A percentile compares a stretch with the other conserved stretches of the same genome.
phyloP scores from a whole-genome alignment of 2,329 filamentous ascomycete species.

The Plectosphaerella cucumerina region DNA sequence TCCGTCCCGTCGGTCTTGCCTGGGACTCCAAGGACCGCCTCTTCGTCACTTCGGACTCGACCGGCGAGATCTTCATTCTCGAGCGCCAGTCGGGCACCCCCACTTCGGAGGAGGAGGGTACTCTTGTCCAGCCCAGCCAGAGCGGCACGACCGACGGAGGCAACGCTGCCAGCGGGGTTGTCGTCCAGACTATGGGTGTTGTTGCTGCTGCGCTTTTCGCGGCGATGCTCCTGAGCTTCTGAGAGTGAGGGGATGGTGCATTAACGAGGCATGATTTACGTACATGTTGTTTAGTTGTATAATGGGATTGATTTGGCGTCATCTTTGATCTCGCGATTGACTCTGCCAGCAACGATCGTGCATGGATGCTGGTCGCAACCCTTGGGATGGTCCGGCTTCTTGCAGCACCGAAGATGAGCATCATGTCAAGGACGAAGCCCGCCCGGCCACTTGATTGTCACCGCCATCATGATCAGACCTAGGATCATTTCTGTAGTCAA shows the following conservation, averaged over 20 bases:
- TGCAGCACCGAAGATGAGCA: too few species aligned
- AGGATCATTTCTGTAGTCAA: too few species aligned
- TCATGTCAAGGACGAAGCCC: too few species aligned
- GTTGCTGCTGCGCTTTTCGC: neutral
- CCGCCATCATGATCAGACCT: too few species aligned
- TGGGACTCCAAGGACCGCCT: conserved; percentile 48
- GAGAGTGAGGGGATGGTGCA: neutral
- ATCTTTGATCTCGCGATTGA: too few species aligned
- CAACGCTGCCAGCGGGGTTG: neutral
- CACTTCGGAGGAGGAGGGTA: conserved; percentile 5
- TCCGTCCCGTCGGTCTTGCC: conserved; percentile 58
- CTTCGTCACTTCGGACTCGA: conserved; percentile 59
- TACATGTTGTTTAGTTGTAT: too few species aligned
- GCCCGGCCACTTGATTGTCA: too few species aligned
- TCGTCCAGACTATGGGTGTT: neutral
- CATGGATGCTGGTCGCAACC: too few species aligned
- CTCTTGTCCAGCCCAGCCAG: conserved; percentile 2
- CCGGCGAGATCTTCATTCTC: conserved; percentile 62
- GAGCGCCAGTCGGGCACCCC: conserved; percentile 11
- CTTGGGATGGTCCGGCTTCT: too few species aligned
- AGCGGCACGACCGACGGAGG: neutral
- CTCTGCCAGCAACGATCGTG: too few species aligned
- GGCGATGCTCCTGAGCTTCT: neutral
- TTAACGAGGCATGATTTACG: too few species aligned
- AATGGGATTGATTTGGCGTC: too few species aligned